Evolutionary conservation across 768 basidiomycete genomes (phyloP).

Genomic region (Boletus pseudopeckii): DNA sequence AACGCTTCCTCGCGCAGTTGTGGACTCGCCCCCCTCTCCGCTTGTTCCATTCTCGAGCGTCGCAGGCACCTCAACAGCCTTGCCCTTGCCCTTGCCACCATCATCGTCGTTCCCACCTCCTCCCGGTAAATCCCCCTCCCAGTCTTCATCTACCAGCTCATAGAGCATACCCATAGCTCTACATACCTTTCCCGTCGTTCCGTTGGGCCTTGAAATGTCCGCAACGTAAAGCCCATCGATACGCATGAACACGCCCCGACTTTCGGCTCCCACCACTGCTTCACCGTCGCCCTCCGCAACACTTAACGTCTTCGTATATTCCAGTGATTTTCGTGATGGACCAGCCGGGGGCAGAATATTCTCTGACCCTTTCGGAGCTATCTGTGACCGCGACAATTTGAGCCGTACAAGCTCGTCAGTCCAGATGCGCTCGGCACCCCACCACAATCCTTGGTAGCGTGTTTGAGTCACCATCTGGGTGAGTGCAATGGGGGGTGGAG

Average conservation of each 20-base stretch:
- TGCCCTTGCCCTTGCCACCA: slow-evolving; percentile 31
- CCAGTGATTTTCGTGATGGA: slow-evolving; percentile 36
- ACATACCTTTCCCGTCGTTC: slow-evolving; percentile 49
- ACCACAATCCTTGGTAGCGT: slow-evolving; percentile 81
- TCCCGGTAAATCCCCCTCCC: slow-evolving; percentile 42
- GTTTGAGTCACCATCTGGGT: slow-evolving; percentile 43
- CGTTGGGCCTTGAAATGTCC: slow-evolving; percentile 45
- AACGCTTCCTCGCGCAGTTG: slow-evolving; percentile 14
- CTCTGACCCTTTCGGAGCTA: slow-evolving; percentile 63
- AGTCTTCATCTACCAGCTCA: slow-evolving; percentile 75
- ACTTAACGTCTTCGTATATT: slow-evolving; percentile 24
- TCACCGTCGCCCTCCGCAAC: slow-evolving; percentile 5
- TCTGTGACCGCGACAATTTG: slow-evolving; percentile 60
- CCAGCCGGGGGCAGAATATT: slow-evolving; percentile 62
- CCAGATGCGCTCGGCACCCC: slow-evolving; percentile 90
- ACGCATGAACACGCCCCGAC: slow-evolving; percentile 68
- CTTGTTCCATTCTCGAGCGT: slow-evolving; percentile 3
- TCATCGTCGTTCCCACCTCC: slow-evolving; percentile 2
- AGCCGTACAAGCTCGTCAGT: slow-evolving; percentile 79
- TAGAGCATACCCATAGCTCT: slow-evolving; percentile 72
- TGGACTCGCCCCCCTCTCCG: not conserved
- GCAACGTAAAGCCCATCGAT: slow-evolving; percentile 64
- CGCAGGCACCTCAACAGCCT: slow-evolving; percentile 25
- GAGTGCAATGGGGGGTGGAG: slow-evolving; percentile 17
- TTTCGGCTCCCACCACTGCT: slow-evolving; percentile 23